Evolutionary conservation across 805 yeast genomes (phyloP).

Genomic region (Clavispora phyllophila): DNA sequence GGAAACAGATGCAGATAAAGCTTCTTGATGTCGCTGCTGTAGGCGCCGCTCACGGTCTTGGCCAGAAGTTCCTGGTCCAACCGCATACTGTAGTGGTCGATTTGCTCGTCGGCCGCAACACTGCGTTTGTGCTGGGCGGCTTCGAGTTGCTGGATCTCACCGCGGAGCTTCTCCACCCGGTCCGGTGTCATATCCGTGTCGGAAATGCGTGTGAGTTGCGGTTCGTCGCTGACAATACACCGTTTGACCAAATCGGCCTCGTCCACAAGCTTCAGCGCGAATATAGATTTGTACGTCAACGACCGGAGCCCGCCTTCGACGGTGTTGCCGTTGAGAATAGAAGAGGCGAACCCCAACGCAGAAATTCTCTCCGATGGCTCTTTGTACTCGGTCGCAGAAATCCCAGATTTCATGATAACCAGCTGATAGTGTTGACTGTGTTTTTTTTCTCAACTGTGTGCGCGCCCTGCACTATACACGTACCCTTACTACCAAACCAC

Average conservation of each 20-base stretch:
- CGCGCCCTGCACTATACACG: background rate
- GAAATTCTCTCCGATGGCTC: slow-evolving; percentile 15
- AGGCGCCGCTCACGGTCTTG: slow-evolving; percentile 4
- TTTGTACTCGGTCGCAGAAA: slow-evolving; percentile 16
- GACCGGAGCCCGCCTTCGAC: slow-evolving; percentile 38
- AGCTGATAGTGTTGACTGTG: background rate
- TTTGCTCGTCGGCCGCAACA: slow-evolving; percentile 5
- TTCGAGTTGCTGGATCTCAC: slow-evolving; percentile 16
- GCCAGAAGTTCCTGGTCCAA: slow-evolving; percentile 11
- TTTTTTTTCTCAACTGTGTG: background rate
- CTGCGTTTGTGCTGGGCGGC: background rate
- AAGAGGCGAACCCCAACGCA: slow-evolving; percentile 26
- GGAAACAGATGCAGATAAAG: background rate
- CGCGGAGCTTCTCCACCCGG: slow-evolving; percentile 16
- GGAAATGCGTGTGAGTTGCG: slow-evolving; percentile 11
- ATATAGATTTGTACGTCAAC: slow-evolving; percentile 37
- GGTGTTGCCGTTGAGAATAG: slow-evolving; percentile 36
- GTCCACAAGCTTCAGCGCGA: slow-evolving; percentile 32
- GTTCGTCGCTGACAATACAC: slow-evolving; percentile 18
- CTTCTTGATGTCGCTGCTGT: slow-evolving; percentile 2
- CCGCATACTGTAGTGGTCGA: slow-evolving; percentile 4
- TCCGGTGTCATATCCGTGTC: slow-evolving; percentile 13
- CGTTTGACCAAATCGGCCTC: slow-evolving; percentile 29
- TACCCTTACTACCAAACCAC: no score
- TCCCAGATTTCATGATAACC: background rate